Percentiles rank a stretch among this genome's conserved stretches.
These are phyloP conservation scores for Calonectria naviculata DNA, from an alignment of 2,329 filamentous ascomycete genomes.

Conservation along the genomic window DNA sequence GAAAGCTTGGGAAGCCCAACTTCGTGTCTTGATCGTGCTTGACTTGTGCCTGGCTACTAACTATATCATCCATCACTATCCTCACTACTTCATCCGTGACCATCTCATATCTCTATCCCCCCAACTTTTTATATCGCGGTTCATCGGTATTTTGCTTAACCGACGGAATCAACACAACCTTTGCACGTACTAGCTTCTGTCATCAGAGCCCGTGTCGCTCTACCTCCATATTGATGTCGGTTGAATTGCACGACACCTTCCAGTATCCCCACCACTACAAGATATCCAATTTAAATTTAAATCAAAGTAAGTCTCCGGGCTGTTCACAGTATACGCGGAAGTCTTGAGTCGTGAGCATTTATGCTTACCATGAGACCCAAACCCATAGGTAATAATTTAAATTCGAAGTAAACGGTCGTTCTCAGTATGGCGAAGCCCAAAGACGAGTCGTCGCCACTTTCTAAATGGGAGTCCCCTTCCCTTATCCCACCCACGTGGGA, in stretches of 20 bases:
- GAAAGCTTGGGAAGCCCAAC: conserved; percentile 37
- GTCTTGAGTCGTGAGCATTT: conserved; percentile 16
- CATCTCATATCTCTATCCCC: not conserved
- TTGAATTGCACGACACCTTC: conserved; percentile 66
- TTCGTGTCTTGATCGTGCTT: conserved; percentile 37
- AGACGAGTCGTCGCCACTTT: conserved; percentile 42
- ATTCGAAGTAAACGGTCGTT: conserved; percentile 34
- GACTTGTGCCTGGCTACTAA: conserved; percentile 33
- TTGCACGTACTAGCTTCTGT: conserved; percentile 11
- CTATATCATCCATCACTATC: not conserved
- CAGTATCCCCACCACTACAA: conserved; percentile 66
- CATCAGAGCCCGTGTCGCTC: conserved; percentile 41
- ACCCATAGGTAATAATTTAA: conserved; percentile 25
- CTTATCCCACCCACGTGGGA: conserved; percentile 64
- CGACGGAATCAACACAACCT: not conserved
- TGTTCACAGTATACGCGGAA: conserved; percentile 58
- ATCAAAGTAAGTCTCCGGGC: conserved; percentile 67
- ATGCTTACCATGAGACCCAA: conserved; percentile 36
- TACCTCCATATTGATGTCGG: conserved; percentile 67
- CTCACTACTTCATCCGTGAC: conserved; percentile 6
- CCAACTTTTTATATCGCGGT: not conserved
- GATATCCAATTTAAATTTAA: conserved; percentile 68
- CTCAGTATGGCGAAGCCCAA: conserved; percentile 57
- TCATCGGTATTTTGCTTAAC: not conserved
- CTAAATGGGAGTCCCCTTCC: conserved; percentile 51